Evolutionary conservation across 768 basidiomycete species (phyloP).

Genomic region (Suillus brevipes): DNA sequence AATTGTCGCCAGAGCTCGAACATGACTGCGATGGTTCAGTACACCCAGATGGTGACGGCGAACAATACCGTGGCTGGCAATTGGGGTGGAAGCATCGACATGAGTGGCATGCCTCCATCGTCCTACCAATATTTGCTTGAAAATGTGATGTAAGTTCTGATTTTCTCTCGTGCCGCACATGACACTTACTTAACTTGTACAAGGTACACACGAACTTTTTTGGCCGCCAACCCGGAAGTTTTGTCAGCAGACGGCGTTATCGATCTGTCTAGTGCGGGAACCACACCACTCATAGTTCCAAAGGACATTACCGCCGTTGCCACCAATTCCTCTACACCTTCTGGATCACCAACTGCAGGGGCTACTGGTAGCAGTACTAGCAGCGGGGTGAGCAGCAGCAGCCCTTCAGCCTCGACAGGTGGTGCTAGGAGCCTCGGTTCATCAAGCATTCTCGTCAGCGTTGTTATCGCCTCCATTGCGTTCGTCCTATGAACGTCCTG

Average conservation of each 20-base stretch:
- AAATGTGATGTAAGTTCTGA: constrained; percentile 48
- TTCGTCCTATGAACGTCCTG: constrained; percentile 39
- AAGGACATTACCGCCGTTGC: constrained; percentile 52
- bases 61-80: constrained; percentile 46
- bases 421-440: constrained; percentile 50
- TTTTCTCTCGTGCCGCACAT: not conserved
- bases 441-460: constrained; percentile 49
- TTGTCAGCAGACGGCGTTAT: constrained; percentile 51
- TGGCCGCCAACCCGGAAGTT: constrained; percentile 52
- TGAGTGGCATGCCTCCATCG: constrained; percentile 55
- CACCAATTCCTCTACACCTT: constrained; percentile 27
- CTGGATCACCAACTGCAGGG: constrained; percentile 23
- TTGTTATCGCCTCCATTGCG: constrained; percentile 47
- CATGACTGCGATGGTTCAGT: constrained; percentile 55
- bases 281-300: constrained; percentile 59
- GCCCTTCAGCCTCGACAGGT: constrained; percentile 26
- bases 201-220: constrained; percentile 42
- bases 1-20: constrained; percentile 45
- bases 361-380: constrained; percentile 7
- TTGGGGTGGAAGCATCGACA: constrained; percentile 68
- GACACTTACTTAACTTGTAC: not conserved
- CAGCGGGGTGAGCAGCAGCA: not conserved
- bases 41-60: constrained; percentile 48
- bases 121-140: constrained; percentile 48
- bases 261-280: constrained; percentile 44